These are phyloP conservation scores for Usnea hakonensis DNA, from an alignment of 495 filamentous ascomycete genomes.

Conservation along the genomic window DNA sequence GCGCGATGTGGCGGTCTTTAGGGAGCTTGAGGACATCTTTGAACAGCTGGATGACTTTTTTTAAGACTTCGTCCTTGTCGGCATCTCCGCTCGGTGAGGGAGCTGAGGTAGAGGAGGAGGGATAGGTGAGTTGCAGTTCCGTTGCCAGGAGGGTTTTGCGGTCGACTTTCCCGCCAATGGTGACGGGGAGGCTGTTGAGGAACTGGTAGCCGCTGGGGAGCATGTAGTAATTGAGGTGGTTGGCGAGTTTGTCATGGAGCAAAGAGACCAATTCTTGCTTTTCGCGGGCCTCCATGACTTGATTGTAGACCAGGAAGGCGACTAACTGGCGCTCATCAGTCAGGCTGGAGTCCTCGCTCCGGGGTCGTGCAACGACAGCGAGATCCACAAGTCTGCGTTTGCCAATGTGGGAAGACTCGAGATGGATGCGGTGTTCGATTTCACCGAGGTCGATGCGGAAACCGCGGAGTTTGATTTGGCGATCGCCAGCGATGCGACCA, in stretches of 20 bases:
- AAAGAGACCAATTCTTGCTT: constrained; percentile 16
- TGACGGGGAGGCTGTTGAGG: constrained; percentile 25
- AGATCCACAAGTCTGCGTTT: constrained; percentile 17
- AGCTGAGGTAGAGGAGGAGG: constrained; percentile 3
- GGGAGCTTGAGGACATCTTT: constrained; percentile 22
- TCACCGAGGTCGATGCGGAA: constrained; percentile 74
- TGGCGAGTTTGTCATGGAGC: constrained; percentile 19
- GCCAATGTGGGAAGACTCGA: constrained; percentile 11
- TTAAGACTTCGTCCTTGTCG: constrained; percentile 10
- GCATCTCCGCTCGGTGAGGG: background rate
- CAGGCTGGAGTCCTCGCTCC: constrained; percentile 3
- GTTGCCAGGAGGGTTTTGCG: constrained; percentile 20
- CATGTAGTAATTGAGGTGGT: constrained; percentile 28
- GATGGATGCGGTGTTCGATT: constrained; percentile 42
- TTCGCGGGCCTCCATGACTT: constrained; percentile 7
- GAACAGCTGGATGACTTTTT: constrained; percentile 19
- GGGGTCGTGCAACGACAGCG: constrained; percentile 9
- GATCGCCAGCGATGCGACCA: constrained; percentile 65
- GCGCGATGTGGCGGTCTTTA: constrained; percentile 15
- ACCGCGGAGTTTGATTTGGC: constrained; percentile 75
- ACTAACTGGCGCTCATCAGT: constrained; percentile 23
- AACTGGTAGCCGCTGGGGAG: constrained; percentile 28
- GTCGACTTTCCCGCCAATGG: constrained; percentile 28
- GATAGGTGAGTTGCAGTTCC: constrained; percentile 22
- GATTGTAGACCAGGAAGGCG: constrained; percentile 21